Evolutionary conservation across 495 filamentous ascomycete species (phyloP).

Genomic region (Podospora pseudopauciseta): DNA sequence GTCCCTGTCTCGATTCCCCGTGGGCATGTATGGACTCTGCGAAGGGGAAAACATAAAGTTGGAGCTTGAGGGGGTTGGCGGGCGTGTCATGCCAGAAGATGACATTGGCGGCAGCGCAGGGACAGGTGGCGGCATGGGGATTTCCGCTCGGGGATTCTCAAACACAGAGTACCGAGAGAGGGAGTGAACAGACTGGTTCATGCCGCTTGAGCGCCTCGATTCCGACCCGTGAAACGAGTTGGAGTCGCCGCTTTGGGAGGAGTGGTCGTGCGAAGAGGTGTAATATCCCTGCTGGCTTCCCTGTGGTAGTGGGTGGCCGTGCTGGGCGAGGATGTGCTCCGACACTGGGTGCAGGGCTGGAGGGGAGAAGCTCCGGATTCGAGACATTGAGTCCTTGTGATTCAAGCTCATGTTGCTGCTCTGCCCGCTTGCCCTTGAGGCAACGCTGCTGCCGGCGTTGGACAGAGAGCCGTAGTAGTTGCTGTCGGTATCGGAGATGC

Average conservation of each 20-base stretch:
- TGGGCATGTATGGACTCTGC: background rate
- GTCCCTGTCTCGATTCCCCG: background rate
- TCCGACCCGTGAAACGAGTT: background rate
- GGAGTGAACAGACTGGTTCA: background rate
- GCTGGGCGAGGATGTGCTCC: background rate
- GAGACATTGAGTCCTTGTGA: background rate
- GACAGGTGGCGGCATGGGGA: slow-evolving; percentile 10
- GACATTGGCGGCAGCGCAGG: background rate
- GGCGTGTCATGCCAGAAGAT: background rate
- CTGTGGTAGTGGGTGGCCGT: background rate
- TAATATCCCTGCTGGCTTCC: background rate
- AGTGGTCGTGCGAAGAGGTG: background rate
- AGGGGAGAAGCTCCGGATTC: slow-evolving; percentile 8
- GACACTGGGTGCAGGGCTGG: slow-evolving; percentile 2
- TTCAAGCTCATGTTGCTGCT: background rate
- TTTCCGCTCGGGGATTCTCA: slow-evolving; percentile 19
- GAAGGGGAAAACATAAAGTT: slow-evolving; percentile 2
- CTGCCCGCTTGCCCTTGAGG: background rate
- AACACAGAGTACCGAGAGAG: slow-evolving; percentile 10
- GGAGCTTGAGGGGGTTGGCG: slow-evolving; percentile 13
- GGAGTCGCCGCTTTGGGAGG: slow-evolving; percentile 6
- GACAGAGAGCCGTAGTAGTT: background rate
- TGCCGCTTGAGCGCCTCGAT: background rate
- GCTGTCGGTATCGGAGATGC: slow-evolving; percentile 10
- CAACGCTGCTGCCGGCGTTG: background rate